phyloP scores from a whole-genome alignment of 345 rosid genomes.

The Brassica incana region DNA sequence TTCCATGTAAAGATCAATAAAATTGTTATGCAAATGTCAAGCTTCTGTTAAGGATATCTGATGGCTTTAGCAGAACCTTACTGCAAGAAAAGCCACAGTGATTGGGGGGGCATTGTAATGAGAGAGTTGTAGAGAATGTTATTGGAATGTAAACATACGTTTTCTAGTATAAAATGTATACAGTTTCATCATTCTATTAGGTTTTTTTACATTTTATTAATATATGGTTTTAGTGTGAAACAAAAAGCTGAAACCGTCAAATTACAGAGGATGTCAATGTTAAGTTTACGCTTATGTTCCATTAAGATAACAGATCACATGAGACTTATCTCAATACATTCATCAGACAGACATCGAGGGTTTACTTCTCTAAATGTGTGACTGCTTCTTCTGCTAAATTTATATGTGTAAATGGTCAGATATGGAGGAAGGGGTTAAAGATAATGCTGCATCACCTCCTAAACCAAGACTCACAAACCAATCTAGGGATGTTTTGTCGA shows the following conservation, averaged over 20 bases:
- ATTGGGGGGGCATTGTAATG: neutral
- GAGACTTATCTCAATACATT: neutral
- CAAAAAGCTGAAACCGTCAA: slow-evolving; percentile 22
- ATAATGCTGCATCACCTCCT: slow-evolving; percentile 23
- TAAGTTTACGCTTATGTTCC: slow-evolving; percentile 7
- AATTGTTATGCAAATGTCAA: slow-evolving; percentile 9
- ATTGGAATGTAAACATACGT: too few species aligned
- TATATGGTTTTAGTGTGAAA: neutral
- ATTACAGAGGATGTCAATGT: neutral
- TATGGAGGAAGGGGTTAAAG: slow-evolving; percentile 52
- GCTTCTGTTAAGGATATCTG: neutral
- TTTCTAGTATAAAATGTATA: neutral
- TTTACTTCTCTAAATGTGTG: neutral
- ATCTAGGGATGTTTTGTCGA: slow-evolving; percentile 40
- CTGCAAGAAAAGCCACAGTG: neutral
- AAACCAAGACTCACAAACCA: slow-evolving; percentile 38
- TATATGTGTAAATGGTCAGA: slow-evolving; percentile 17
- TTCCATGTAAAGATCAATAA: slow-evolving; percentile 37
- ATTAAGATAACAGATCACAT: neutral
- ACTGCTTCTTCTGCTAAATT: neutral
- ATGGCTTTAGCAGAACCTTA: slow-evolving; percentile 3
- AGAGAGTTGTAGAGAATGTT: neutral
- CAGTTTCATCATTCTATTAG: slow-evolving; percentile 4
- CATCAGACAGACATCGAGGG: slow-evolving; percentile 1
- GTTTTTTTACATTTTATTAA: neutral